Evolutionary conservation across 1,284 basidiomycete species (phyloP).

Genomic region (Naganishia cerealis): DNA sequence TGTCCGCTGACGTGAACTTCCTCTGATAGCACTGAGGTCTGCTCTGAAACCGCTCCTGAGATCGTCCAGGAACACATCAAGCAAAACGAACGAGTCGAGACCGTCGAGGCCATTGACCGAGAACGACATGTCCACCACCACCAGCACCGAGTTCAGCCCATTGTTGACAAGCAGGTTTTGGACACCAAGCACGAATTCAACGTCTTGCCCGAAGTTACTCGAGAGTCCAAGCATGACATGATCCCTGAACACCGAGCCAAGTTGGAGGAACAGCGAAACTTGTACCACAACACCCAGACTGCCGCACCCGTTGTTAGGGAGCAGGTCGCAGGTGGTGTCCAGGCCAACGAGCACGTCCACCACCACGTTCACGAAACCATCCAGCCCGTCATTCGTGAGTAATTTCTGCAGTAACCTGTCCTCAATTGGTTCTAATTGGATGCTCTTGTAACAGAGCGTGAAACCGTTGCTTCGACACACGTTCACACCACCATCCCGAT

Average conservation of each 20-base stretch:
- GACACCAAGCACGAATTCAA: constrained; percentile 47
- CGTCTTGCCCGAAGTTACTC: constrained; percentile 43
- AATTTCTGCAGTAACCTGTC: background rate
- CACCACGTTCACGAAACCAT: constrained; percentile 52
- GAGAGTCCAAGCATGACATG: constrained; percentile 53
- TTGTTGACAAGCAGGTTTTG: constrained; percentile 44
- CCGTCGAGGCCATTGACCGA: constrained; percentile 50
- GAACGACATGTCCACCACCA: constrained; percentile 46
- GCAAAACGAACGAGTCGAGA: constrained; percentile 40
- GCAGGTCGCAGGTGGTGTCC: constrained; percentile 31
- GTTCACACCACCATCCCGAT: constrained; percentile 52
- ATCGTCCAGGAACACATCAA: constrained; percentile 49
- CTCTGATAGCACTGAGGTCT: constrained; percentile 42
- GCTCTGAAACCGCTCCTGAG: constrained; percentile 50
- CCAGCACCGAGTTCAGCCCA: constrained; percentile 53
- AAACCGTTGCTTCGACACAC: constrained; percentile 50
- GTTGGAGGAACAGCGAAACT: constrained; percentile 47
- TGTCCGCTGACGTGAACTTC: background rate
- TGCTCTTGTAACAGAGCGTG: constrained; percentile 28
- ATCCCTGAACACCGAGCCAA: constrained; percentile 51
- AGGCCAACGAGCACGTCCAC: constrained; percentile 51
- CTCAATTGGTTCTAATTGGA: background rate
- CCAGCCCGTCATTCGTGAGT: constrained; percentile 47
- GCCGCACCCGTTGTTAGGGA: constrained; percentile 38
- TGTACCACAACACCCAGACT: constrained; percentile 42